Percentiles rank a stretch among this genome's conserved stretches.
These are phyloP conservation scores for Fusarium praegraminearum DNA, from an alignment of 2,329 filamentous ascomycete species.

Conservation along the genomic window DNA sequence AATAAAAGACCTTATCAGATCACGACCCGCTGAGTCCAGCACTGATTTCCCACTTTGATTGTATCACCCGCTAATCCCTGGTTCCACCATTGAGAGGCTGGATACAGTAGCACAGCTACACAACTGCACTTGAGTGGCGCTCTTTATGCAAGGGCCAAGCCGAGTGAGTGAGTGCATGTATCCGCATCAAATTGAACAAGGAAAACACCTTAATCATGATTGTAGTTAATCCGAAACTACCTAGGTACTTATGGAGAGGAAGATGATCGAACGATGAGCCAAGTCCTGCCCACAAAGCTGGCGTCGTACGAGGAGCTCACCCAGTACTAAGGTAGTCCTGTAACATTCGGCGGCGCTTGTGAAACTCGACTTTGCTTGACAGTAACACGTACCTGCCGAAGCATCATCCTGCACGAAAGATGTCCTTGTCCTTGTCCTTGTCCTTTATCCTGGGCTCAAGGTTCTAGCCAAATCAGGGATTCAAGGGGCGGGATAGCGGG, in stretches of 20 bases:
- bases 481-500: slow-evolving; percentile 19
- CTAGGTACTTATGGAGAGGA: neutral
- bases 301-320: slow-evolving; percentile 2
- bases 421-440: neutral
- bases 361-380: slow-evolving; percentile 7
- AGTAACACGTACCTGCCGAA: neutral
- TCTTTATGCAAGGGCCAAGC: slow-evolving; percentile 32
- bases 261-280: neutral
- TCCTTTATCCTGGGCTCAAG: slow-evolving; percentile 6
- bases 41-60: neutral
- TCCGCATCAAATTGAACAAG: neutral
- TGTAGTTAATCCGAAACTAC: neutral
- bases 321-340: neutral
- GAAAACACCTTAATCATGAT: neutral
- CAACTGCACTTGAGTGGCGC: slow-evolving; percentile 27
- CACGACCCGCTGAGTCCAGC: neutral
- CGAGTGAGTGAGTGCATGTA: neutral
- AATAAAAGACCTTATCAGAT: neutral
- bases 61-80: neutral
- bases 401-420: slow-evolving; percentile 12
- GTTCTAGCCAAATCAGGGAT: neutral
- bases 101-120: slow-evolving; percentile 27
- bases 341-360: neutral
- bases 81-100: slow-evolving; percentile 16
- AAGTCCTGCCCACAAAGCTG: neutral